Evolutionary conservation across 192 early-diverging fungal species (phyloP), one percentile per base, ranked within the genome.

Genomic region (Rhizophagus sp.): DNA sequence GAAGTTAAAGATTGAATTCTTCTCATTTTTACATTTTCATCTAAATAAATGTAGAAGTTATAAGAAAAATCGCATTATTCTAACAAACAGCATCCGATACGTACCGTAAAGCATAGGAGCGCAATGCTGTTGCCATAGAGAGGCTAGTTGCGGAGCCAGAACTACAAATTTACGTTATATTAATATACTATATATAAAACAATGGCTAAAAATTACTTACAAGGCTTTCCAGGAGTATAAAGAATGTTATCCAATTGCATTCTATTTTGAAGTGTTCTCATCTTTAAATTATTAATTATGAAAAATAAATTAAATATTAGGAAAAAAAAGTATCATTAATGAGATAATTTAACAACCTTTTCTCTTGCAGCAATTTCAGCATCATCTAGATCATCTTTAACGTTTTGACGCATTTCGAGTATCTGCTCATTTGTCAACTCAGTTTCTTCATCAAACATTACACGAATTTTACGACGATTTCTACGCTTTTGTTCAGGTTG

Each of bases 371-470:
- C 30, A 39, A 17, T 15, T 39, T 79, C 57, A 36, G 67, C 65
- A 8, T 57, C 36, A 15, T 67, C 27, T 0, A 79, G 34, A 39
- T 79, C 68, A 30, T 41, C 33, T 34, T 27, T 5, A 49, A 49
- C 57, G 12, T 9, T 57, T 15, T 62, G 52, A 22, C 78, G 78
- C 78, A 79, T 79, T 7, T 24, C 49, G 6, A 79, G 27, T 67
- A 79, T 68, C 41, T 79, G 30, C 33, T 68, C 39, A 68, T 70
- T 79, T 36, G 78, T 70, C 22, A 79, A 34, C 39, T 79, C 78
- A 34, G 65, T 71, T 50, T 33, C 19, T 61, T 79, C 67, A 47
- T 79, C 78, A 13, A 44, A 47, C 65, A 79, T 57, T 33, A 17
- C 33, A 24, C 24, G 12, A 44, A 52, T 17, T 61, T 44, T 34